Percentiles rank a stretch among this genome's conserved stretches.
phyloP scores from a whole-genome alignment of 768 basidiomycete species.

The Suillus subalutaceus region DNA sequence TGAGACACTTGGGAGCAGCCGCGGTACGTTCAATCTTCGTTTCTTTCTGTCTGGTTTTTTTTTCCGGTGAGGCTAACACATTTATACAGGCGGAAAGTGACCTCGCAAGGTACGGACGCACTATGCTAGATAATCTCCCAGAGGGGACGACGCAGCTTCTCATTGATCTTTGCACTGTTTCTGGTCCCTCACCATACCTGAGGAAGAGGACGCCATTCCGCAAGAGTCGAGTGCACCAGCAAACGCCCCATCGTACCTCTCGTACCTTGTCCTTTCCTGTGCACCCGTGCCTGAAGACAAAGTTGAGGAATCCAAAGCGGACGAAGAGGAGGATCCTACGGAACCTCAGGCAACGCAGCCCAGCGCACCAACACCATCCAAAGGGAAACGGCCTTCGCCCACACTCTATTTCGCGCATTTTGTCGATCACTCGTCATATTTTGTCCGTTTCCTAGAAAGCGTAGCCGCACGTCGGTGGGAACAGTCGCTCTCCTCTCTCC shows the following conservation, averaged over 20 bases:
- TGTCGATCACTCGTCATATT: conserved; percentile 83
- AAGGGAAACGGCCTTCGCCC: conserved; percentile 68
- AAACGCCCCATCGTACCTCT: conserved; percentile 66
- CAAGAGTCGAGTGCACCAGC: conserved; percentile 23
- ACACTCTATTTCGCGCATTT: conserved; percentile 92
- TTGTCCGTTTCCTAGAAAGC: conserved; percentile 86
- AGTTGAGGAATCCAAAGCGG: conserved; percentile 17
- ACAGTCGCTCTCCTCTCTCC: conserved; percentile 58
- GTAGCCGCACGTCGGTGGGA: conserved; percentile 82
- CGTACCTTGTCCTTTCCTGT: conserved; percentile 77
- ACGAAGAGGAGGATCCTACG: conserved; percentile 22
- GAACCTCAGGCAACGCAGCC: conserved; percentile 27
- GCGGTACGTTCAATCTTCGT: conserved; percentile 56
- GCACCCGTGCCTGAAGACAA: conserved; percentile 36
- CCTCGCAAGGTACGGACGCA: conserved; percentile 85
- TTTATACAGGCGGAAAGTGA: conserved; percentile 75
- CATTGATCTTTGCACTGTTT: conserved; percentile 87
- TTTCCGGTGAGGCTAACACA: not conserved
- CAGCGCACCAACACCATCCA: conserved; percentile 18
- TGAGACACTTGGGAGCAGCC: conserved; percentile 76
- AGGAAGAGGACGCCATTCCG: conserved; percentile 42
- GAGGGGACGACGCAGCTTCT: conserved; percentile 89
- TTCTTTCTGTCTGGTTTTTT: not conserved
- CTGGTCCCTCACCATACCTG: conserved; percentile 46
- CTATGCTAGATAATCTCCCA: conserved; percentile 80